Base-by-base conservation (phyloP, 345 rosid genomes). In the Psidium friedrichsthalianum region DNA sequence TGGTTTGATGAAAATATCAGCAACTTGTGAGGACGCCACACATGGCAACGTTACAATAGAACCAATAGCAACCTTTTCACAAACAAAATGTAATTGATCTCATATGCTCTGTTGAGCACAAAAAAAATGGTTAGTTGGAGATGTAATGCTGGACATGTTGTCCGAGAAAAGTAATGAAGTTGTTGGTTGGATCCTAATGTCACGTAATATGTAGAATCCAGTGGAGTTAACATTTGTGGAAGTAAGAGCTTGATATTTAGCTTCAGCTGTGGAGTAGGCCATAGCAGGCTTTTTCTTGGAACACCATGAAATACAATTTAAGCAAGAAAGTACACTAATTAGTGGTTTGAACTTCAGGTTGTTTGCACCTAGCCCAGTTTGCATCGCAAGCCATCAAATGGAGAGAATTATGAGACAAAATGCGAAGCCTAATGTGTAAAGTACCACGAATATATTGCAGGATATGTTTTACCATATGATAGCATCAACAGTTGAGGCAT, bases 311-410 rank as follows among this genome's bases (percentile, higher is more conserved):
- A 22, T 24, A 56, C 2, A 22, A 22, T 24, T 56, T 56, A 27
- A 56, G 59, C 59, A 4, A 13, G 24, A 56, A 56, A 56, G 59
- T 56, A 56, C 59, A 56, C 10, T 4, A 24, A 56, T 1, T 1
- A 9, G 0, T 9, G 59, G 27, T 24, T 24, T 9, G 27, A 56
- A 56, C 2, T 0, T 56, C 5, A 0, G 1, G 13, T 24, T 11
- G 29, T 57, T 56, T 25, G 61, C 29, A 25, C 29, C 61, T 0
- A 57, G 61, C 15, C 27, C 15, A 57, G 24, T 1, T 10, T 56
- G 59, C 13, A 56, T 24, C 2, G 1, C 22, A 56, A 56, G 10
- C 27, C 59, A 56, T 56, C n/a, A 56, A 56, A 22, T 56, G 13
- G 12, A 22, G 27, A 56, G 27, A 56, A 56, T 0, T 56, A 10